Evolutionary conservation across 306 rosid species (phyloP), one percentile per base, ranked within the genome.

Genomic region (Macrotyloma uniflorum): DNA sequence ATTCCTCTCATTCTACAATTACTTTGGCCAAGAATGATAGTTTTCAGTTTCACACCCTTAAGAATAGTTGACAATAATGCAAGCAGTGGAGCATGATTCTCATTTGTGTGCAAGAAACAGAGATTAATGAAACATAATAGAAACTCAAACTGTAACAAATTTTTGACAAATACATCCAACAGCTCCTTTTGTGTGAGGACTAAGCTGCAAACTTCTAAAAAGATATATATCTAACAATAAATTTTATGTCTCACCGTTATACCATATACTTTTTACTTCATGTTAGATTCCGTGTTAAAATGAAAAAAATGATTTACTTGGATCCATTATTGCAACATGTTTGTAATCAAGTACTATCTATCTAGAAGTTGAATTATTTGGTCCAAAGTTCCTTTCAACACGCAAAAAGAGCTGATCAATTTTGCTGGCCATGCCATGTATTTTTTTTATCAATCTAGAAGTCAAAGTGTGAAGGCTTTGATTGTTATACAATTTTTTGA

Each of bases 341-440:
- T 19, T 20, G 23, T 50, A 19, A 0, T 16, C 4, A 15, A 51
- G 26, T 22, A 22, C 32, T 55, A 30, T 28, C 24, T 8, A 63
- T 76, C 73, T 50, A 33, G 80, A 76, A 64, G 80, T 9, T 33
- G 36, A 62, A 42, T 58, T 24, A 61, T 18, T n/a, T 33, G 71
- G 71, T 58, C 35, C 15, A 47, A 15, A 46, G 47, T 14, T 62
- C 3, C 5, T 62, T 75, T 75, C 63, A 47, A 62, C 49, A 26
- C n/a, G 10, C 7, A 19, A 10, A n/a, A 63, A 57, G 54, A 62
- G 50, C 11, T 13, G 62, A 19, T 63, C 63, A 49, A 47, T 33
- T 62, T 19, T 22, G 36, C 0, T 47, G 72, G 33, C 32, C 22
- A 28, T 0, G 1, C 11, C 9, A 4, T 22, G 5, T 18, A 51